These are phyloP conservation scores for Backusella tarrabulga DNA, from an alignment of 192 early-diverging fungal species.

Conservation along the genomic window DNA sequence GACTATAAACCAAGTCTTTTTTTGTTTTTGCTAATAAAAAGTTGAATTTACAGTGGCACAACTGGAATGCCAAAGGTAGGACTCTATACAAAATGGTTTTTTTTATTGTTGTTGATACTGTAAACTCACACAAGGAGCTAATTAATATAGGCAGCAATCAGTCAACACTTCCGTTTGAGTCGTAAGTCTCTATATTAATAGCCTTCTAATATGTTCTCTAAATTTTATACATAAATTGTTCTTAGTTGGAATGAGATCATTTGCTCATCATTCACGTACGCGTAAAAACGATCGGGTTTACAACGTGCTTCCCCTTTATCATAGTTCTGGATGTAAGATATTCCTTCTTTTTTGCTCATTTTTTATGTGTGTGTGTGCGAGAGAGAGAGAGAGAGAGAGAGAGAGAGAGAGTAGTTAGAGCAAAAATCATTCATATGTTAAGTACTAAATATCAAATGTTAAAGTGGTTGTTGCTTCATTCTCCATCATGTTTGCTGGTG, in stretches of 20 bases:
- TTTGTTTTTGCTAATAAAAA: background rate
- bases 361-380: too few relatives aligned
- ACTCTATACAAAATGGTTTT: background rate
- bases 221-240: background rate
- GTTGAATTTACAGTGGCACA: slow-evolving; percentile 47
- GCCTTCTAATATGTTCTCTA: background rate
- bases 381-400: too few relatives aligned
- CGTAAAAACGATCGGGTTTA: slow-evolving; percentile 49
- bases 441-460: background rate
- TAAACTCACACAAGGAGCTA: background rate
- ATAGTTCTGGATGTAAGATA: slow-evolving; percentile 53
- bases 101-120: background rate
- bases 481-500: slow-evolving; percentile 33
- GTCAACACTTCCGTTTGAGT: slow-evolving; percentile 43
- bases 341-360: background rate
- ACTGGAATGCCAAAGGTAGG: slow-evolving; percentile 58
- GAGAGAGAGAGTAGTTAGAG: background rate
- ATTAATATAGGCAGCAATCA: slow-evolving; percentile 38
- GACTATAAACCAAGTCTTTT: too few relatives aligned
- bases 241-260: background rate
- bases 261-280: background rate
- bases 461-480: slow-evolving; percentile 28
- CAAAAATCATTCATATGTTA: background rate
- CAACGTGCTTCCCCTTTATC: slow-evolving; percentile 60
- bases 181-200: slow-evolving; percentile 17